Percentiles rank a stretch among this genome's conserved stretches.
Conservation (phyloP, 371 early-diverging fungal species). For the Lichtheimia hyalospora region DNA sequence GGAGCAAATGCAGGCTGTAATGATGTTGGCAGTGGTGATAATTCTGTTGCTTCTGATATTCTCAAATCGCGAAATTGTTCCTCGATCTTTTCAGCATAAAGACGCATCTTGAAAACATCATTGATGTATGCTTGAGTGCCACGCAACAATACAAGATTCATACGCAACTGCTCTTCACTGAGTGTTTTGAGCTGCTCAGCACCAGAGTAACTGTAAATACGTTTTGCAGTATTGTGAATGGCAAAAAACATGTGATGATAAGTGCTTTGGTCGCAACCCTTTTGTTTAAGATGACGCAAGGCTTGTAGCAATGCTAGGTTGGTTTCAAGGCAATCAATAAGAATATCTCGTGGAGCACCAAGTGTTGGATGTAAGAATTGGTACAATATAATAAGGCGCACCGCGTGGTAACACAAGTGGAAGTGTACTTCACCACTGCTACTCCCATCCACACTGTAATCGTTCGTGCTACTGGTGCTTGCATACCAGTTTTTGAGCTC, state of each 20-base stretch:
- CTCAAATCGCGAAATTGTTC: constrained; percentile 24
- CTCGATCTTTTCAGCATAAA: constrained; percentile 44
- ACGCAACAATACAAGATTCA: constrained; percentile 34
- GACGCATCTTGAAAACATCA: constrained; percentile 44
- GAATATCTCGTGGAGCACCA: constrained; percentile 23
- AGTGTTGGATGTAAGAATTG: constrained; percentile 30
- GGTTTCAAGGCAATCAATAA: constrained; percentile 36
- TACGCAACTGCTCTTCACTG: constrained; percentile 33
- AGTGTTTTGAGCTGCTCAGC: background rate
- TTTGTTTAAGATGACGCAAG: constrained; percentile 25
- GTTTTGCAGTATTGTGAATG: constrained; percentile 42
- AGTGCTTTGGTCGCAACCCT: constrained; percentile 51
- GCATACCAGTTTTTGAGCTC: constrained; percentile 29
- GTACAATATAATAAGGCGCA: constrained; percentile 42
- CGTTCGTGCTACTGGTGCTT: background rate
- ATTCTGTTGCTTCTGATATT: background rate
- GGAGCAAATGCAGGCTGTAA: background rate
- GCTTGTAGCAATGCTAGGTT: constrained; percentile 34
- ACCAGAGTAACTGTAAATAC: constrained; percentile 18
- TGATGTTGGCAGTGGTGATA: background rate
- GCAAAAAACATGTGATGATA: constrained; percentile 54
- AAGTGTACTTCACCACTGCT: constrained; percentile 26
- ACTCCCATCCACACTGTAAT: background rate
- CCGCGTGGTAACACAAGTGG: constrained; percentile 42
- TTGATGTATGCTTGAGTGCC: constrained; percentile 42